These are phyloP conservation scores for Xylaria palmicola DNA, from an alignment of 495 filamentous ascomycete genomes.

Conservation along the genomic window DNA sequence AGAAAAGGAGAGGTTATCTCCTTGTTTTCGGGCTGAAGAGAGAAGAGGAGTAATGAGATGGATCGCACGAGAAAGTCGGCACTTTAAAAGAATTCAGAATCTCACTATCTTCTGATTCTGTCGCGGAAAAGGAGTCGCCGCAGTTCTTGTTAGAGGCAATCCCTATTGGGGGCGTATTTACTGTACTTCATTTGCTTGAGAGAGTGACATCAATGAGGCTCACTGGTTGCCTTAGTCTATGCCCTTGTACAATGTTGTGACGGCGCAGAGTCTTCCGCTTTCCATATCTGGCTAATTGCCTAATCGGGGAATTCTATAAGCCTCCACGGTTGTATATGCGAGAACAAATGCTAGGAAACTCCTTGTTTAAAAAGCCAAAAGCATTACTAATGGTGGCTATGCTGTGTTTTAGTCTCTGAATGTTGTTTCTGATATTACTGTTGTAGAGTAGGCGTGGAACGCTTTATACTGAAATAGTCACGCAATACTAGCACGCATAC, in stretches of 20 bases:
- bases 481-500: too few relatives aligned
- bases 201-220: conserved; percentile 1
- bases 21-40: too few relatives aligned
- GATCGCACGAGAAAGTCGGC: not conserved
- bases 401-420: not conserved
- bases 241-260: not conserved
- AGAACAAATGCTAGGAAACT: not conserved
- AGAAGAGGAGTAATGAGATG: not conserved
- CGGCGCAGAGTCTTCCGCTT: conserved; percentile 4
- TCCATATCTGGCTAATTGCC: conserved; percentile 2
- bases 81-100: not conserved
- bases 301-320: not conserved
- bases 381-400: not conserved
- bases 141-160: not conserved
- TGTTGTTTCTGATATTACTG: not conserved
- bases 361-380: not conserved
- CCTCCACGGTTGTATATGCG: not conserved
- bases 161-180: not conserved
- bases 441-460: too few relatives aligned
- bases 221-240: not conserved
- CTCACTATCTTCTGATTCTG: not conserved
- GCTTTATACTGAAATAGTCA: too few relatives aligned
- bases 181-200: not conserved
- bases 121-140: not conserved
- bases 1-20: too few relatives aligned